phyloP scores from a whole-genome alignment of 75 land plant species.

The Cryptomeria japonica region DNA sequence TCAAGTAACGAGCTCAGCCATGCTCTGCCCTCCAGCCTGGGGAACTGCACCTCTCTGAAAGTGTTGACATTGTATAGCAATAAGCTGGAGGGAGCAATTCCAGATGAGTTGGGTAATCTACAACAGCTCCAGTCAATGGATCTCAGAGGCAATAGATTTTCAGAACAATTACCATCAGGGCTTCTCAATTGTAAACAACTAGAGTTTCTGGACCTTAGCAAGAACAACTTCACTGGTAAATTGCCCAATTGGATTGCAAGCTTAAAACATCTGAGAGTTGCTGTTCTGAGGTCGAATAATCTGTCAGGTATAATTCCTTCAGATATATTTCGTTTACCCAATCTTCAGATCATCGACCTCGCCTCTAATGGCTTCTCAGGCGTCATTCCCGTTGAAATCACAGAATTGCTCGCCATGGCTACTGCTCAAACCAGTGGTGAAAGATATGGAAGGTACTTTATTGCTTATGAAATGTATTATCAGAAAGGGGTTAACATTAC shows the following conservation, averaged over 20 bases:
- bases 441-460: neutral
- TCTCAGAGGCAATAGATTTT: slow-evolving; percentile 21
- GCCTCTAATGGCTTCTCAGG: slow-evolving; percentile 65
- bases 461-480: slow-evolving; percentile 18
- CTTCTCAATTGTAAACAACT: slow-evolving; percentile 31
- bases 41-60: slow-evolving; percentile 5
- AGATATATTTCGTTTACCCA: neutral
- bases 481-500: slow-evolving; percentile 35
- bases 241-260: too few relatives aligned
- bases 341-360: slow-evolving; percentile 45
- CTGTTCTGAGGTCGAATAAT: slow-evolving; percentile 52
- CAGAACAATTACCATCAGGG: slow-evolving; percentile 31
- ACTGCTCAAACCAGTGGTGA: neutral
- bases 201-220: slow-evolving; percentile 44
- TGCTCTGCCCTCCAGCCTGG: slow-evolving; percentile 24
- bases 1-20: slow-evolving; percentile 39
- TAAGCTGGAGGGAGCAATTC: slow-evolving; percentile 34
- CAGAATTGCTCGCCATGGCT: slow-evolving; percentile 37
- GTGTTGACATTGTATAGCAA: slow-evolving; percentile 37
- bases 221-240: slow-evolving; percentile 21
- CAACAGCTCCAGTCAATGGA: neutral
- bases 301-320: slow-evolving; percentile 28
- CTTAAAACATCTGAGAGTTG: slow-evolving; percentile 36
- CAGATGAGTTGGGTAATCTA: slow-evolving; percentile 17
- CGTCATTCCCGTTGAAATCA: slow-evolving; percentile 20